Conservation (phyloP, 2,329 filamentous ascomycete species). For the Fusarium sp. region DNA sequence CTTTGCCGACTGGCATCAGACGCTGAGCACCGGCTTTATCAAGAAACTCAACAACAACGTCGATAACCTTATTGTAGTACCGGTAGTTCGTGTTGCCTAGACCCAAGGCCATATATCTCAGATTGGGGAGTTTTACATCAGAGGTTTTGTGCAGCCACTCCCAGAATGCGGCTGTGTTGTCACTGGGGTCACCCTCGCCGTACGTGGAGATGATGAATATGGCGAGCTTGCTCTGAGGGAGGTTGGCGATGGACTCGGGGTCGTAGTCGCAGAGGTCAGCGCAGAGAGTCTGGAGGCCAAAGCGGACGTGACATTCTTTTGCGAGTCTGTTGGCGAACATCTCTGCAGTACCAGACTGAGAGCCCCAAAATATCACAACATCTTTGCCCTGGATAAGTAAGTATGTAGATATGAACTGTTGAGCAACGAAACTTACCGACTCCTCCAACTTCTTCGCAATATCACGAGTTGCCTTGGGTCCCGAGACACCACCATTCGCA, state of each 20-base stretch:
- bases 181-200: constrained; percentile 58
- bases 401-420: background rate
- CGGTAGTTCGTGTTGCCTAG: constrained; percentile 57
- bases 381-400: constrained; percentile 70
- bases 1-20: constrained; percentile 48
- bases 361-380: constrained; percentile 93
- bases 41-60: constrained; percentile 46
- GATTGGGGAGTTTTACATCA: constrained; percentile 30
- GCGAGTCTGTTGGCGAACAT: constrained; percentile 89
- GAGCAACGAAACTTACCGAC: constrained; percentile 35
- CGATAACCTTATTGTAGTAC: constrained; percentile 55
- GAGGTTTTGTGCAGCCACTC: constrained; percentile 46
- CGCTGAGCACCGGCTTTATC: constrained; percentile 48
- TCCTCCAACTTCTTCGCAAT: constrained; percentile 56
- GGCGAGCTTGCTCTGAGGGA: constrained; percentile 46
- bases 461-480: constrained; percentile 58
- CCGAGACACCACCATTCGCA: constrained; percentile 30
- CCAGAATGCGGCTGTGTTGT: constrained; percentile 53
- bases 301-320: constrained; percentile 89
- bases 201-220: constrained; percentile 57
- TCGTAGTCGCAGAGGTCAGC: constrained; percentile 64
- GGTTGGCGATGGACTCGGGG: constrained; percentile 52
- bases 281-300: constrained; percentile 91
- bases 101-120: constrained; percentile 55
- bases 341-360: constrained; percentile 95